Base-by-base conservation (phyloP, 331 rosid species). In the Ulmus americana region DNA sequence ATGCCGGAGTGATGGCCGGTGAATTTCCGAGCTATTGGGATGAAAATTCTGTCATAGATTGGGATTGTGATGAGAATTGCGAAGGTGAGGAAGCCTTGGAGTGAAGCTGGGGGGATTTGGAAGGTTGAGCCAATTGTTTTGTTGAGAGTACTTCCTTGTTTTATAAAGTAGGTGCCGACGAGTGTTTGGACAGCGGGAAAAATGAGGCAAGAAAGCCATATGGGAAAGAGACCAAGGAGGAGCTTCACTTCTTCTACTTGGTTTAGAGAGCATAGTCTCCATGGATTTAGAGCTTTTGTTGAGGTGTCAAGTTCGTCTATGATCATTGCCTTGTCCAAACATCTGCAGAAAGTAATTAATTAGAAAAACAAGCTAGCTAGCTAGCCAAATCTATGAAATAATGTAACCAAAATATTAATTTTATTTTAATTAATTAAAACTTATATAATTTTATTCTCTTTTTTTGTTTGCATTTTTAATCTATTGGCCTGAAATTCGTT, bases 61-160 rank as follows among this genome's bases (percentile, higher is more conserved):
- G 74, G 71, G 16, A 74, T 8, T 1, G 59, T 7, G n/a, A 45
- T 3, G 8, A 74, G 3, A 43, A 70, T 4, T 2, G 69, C 55
- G 40, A 73, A 1, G 44, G 72, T 70, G 5, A 64, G 1, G 54
- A 74, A 2, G 38, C 68, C 64, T 70, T 60, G 74, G 5, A 79
- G 73, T 5, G 79, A 65, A 16, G 77, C 76, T 8, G 63, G 91
- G 9, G 91, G 88, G 40, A 83, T 76, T 43, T 68, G 60, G 65
- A 85, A 85, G 67, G 59, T 22, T 59, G 77, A 48, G 15, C 77
- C 74, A 0, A 70, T 51, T 3, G 80, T 43, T 10, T 77, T 61
- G 47, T 39, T 54, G 71, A 74, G 6, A 1, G 80, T 74, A 55
- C 61, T 70, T 5, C 77, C 80, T 79, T 79, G 83, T 39, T 74